Conservation (phyloP, 257 asterid genomes). For the Capsicum baccatum region DNA sequence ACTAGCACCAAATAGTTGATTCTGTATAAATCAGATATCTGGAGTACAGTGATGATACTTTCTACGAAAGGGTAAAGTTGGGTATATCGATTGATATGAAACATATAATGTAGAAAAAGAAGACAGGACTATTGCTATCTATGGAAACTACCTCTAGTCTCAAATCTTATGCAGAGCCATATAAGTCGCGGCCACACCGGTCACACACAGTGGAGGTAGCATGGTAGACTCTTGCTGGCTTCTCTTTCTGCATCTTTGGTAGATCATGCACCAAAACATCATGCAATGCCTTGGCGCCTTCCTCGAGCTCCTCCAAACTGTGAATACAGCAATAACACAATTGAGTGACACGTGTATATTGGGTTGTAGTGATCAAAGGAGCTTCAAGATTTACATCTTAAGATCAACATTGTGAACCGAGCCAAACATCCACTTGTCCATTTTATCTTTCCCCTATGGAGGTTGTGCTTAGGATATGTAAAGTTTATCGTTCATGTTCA, state of each 20-base stretch:
- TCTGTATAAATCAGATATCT: not conserved
- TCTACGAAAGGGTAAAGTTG: not conserved
- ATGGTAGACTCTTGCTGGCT: constrained; percentile 45
- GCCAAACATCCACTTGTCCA: not conserved
- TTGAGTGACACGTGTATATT: constrained; percentile 16
- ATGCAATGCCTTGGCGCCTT: constrained; percentile 75
- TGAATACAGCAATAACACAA: constrained; percentile 19
- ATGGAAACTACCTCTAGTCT: not conserved
- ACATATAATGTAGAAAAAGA: not conserved
- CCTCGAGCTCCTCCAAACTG: constrained; percentile 78
- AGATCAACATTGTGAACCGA: not conserved
- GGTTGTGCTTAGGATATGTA: not conserved
- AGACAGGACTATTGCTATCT: not conserved
- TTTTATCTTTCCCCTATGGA: not conserved
- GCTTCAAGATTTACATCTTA: not conserved
- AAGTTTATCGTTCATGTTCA: not conserved
- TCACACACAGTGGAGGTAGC: constrained; percentile 58
- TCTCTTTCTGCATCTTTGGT: constrained; percentile 66
- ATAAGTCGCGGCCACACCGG: constrained; percentile 77
- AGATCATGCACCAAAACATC: constrained; percentile 77
- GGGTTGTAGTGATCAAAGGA: not conserved
- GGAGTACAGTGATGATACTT: not conserved
- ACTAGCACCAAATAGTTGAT: not conserved
- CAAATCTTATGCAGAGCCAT: constrained; percentile 39
- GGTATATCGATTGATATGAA: not conserved